phyloP scores from a whole-genome alignment of 768 basidiomycete species.

The Panaeolus papilionaceus region DNA sequence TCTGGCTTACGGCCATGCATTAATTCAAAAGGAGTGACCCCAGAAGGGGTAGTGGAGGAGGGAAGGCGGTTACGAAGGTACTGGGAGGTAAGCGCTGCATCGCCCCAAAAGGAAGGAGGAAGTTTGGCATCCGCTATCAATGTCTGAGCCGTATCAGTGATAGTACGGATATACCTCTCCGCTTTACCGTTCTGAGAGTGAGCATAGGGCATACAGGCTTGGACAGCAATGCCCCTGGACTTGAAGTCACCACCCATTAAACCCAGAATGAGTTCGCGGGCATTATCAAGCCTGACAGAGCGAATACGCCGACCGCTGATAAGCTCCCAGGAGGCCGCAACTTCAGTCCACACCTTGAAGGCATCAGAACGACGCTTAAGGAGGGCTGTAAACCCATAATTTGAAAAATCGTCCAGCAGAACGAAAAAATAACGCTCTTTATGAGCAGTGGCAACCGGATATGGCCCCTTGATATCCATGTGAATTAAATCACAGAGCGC shows the following conservation, averaged over 20 bases:
- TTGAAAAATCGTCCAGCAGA: conserved; percentile 22
- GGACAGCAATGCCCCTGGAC: conserved; percentile 19
- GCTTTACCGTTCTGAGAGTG: conserved; percentile 22
- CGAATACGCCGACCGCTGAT: conserved; percentile 18
- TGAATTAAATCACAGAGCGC: conserved; percentile 29
- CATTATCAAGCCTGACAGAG: conserved; percentile 27
- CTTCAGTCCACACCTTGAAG: background rate
- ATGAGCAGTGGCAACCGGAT: conserved; percentile 24
- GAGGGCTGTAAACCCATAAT: conserved; percentile 24
- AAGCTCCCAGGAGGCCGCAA: conserved; percentile 14
- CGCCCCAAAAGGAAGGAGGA: conserved; percentile 28
- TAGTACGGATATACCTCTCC: conserved; percentile 18
- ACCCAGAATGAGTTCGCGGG: conserved; percentile 24
- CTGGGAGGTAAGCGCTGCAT: conserved; percentile 25
- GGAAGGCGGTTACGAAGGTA: conserved; percentile 31
- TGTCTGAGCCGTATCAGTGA: conserved; percentile 19
- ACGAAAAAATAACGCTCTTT: conserved; percentile 13
- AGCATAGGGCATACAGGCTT: conserved; percentile 21
- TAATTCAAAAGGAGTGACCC: conserved; percentile 26
- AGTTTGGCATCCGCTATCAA: conserved; percentile 22
- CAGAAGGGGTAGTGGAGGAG: conserved; percentile 25
- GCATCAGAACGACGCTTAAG: conserved; percentile 18
- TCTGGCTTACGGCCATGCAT: conserved; percentile 31
- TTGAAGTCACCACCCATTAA: conserved; percentile 17
- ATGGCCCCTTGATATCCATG: conserved; percentile 33